Conservation (phyloP, 768 basidiomycete species). For the Imleria badia region DNA sequence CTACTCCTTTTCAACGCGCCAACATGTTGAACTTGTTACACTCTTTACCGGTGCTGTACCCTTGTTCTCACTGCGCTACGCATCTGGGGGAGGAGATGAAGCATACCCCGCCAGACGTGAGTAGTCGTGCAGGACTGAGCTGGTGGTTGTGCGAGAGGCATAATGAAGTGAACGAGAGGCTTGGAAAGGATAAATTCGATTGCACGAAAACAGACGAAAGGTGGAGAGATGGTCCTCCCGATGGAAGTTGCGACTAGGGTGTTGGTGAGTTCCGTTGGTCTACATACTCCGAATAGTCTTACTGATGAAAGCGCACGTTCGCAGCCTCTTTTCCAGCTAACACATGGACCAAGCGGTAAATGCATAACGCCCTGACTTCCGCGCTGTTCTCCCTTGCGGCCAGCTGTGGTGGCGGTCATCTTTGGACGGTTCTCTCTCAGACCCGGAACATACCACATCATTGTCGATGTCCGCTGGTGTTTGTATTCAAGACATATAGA, state of each 20-base stretch:
- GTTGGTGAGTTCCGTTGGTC: conserved; percentile 7
- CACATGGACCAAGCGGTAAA: neutral
- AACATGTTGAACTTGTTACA: conserved; percentile 82
- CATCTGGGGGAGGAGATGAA: conserved; percentile 77
- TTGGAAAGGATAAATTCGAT: conserved; percentile 84
- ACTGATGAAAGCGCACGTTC: neutral
- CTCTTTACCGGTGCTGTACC: conserved; percentile 81
- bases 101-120: conserved; percentile 73
- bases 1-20: conserved; percentile 70
- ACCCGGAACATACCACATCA: neutral
- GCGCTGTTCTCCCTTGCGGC: neutral
- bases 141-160: conserved; percentile 91
- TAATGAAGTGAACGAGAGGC: conserved; percentile 85
- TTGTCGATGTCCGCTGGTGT: neutral
- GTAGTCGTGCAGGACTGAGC: conserved; percentile 63
- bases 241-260: conserved; percentile 82
- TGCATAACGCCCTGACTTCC: neutral
- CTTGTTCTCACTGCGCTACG: conserved; percentile 81
- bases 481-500: neutral
- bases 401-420: neutral
- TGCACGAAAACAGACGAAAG: conserved; percentile 81
- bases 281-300: neutral
- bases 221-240: conserved; percentile 88
- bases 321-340: neutral
- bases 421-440: neutral